These are phyloP conservation scores for Hypoxylon rubiginosum DNA, from an alignment of 2,329 filamentous ascomycete genomes.

Conservation along the genomic window DNA sequence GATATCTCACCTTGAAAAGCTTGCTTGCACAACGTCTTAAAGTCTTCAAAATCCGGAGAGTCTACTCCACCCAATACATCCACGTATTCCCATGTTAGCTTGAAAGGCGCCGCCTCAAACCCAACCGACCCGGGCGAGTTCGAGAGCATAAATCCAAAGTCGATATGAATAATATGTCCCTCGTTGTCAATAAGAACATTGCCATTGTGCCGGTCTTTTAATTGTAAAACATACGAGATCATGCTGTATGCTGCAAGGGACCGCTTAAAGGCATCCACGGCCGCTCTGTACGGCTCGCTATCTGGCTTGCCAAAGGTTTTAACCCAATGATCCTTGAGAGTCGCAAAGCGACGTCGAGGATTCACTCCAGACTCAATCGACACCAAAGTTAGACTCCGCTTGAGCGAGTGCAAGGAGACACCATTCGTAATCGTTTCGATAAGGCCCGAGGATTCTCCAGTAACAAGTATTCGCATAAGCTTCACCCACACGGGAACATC, in stretches of 20 bases:
- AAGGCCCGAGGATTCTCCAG: constrained; percentile 84
- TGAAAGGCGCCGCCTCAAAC: constrained; percentile 89
- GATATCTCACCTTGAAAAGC: constrained; percentile 78
- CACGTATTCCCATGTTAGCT: constrained; percentile 87
- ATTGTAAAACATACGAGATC: constrained; percentile 84
- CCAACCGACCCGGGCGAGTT: constrained; percentile 88
- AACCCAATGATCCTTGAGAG: constrained; percentile 83
- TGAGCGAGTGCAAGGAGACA: constrained; percentile 87
- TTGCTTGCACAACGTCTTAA: constrained; percentile 84
- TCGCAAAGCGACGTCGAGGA: constrained; percentile 81
- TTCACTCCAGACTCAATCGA: constrained; percentile 80
- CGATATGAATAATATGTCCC: constrained; percentile 89
- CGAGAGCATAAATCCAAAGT: constrained; percentile 91
- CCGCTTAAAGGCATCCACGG: constrained; percentile 82
- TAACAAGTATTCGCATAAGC: constrained; percentile 87
- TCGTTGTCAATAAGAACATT: constrained; percentile 89
- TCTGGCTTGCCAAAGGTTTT: constrained; percentile 82
- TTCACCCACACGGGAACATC: constrained; percentile 87
- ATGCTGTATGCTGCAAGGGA: constrained; percentile 89
- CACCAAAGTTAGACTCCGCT: constrained; percentile 82
- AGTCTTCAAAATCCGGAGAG: constrained; percentile 78
- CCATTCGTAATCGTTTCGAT: constrained; percentile 92
- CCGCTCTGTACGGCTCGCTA: constrained; percentile 76
- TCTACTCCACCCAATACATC: constrained; percentile 83
- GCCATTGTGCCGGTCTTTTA: constrained; percentile 89